These are phyloP conservation scores for Poterioochromonas sp. DNA, from an alignment of 352 stramenopile genomes.

Conservation along the genomic window DNA sequence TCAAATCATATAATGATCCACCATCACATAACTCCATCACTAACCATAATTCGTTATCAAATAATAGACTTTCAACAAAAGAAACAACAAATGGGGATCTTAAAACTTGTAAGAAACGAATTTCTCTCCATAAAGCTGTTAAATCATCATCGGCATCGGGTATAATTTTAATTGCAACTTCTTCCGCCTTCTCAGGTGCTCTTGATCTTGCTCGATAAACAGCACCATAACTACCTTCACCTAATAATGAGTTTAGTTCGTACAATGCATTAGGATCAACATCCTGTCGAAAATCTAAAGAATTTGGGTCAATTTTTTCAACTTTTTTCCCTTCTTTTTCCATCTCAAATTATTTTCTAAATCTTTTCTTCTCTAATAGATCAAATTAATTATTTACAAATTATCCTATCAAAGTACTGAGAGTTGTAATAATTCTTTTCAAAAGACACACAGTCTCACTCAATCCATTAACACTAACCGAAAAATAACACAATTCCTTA, in stretches of 20 bases:
- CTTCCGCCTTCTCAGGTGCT: not conserved
- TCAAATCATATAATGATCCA: slow-evolving; percentile 63
- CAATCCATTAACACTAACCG: too few species aligned
- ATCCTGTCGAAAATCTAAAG: slow-evolving; percentile 28
- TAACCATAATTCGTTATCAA: slow-evolving; percentile 60
- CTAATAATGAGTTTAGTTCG: slow-evolving; percentile 18
- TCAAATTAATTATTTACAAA: too few species aligned
- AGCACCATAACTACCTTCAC: slow-evolving; percentile 35
- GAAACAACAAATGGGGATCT: slow-evolving; percentile 36
- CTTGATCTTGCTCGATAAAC: slow-evolving; percentile 30
- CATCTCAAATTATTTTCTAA: too few species aligned
- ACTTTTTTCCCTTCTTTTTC: too few species aligned
- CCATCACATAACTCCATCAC: slow-evolving; percentile 76
- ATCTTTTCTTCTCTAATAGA: too few species aligned
- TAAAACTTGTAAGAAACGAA: slow-evolving; percentile 35
- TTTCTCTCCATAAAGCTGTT: slow-evolving; percentile 35
- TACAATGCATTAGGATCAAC: slow-evolving; percentile 22
- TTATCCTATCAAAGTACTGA: too few species aligned
- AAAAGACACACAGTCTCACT: too few species aligned
- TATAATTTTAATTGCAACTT: slow-evolving; percentile 37
- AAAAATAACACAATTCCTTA: too few species aligned
- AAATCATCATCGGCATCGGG: slow-evolving; percentile 39
- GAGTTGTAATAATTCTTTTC: too few species aligned
- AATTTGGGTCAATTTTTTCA: too few species aligned
- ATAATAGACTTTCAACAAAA: slow-evolving; percentile 40